These are phyloP conservation scores for Orobanche coerulescens DNA, from an alignment of 257 asterid species.

Conservation along the genomic window DNA sequence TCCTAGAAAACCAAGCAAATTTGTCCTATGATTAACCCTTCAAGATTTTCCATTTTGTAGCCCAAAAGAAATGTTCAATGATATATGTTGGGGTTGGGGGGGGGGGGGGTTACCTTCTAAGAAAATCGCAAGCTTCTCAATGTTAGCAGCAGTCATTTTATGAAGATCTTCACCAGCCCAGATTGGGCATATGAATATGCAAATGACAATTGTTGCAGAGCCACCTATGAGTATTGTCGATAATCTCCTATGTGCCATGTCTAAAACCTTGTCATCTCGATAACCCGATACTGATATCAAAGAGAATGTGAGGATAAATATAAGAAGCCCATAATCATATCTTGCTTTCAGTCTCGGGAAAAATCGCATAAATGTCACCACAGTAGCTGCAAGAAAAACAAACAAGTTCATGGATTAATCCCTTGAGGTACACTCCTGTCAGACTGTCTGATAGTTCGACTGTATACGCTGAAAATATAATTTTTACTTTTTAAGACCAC, in stretches of 20 bases:
- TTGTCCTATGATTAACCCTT: no score
- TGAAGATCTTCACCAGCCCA: slow-evolving; percentile 87
- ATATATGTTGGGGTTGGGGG: no score
- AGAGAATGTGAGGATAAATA: slow-evolving; percentile 56
- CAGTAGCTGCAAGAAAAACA: slow-evolving; percentile 34
- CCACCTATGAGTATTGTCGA: slow-evolving; percentile 59
- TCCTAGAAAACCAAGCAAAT: no score
- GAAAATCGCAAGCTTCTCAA: slow-evolving; percentile 50
- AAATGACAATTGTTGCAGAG: slow-evolving; percentile 28
- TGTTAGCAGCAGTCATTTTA: slow-evolving; percentile 38
- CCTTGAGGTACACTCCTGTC: no score
- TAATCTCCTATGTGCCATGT: slow-evolving; percentile 46
- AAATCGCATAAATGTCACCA: slow-evolving; percentile 45
- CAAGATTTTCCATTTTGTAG: no score
- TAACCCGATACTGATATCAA: slow-evolving; percentile 58
- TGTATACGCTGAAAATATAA: no score
- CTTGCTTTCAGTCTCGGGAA: slow-evolving; percentile 55
- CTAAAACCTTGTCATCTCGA: slow-evolving; percentile 44
- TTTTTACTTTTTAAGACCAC: no score
- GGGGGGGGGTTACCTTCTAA: no score
- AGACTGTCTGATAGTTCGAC: no score
- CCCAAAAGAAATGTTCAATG: background rate
- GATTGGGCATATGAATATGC: slow-evolving; percentile 44
- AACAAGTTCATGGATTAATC: background rate
- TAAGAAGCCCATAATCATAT: slow-evolving; percentile 61